Evolutionary conservation across 2,329 filamentous ascomycete genomes (phyloP).

Genomic region (Monilinia vaccinii-corymbosi): DNA sequence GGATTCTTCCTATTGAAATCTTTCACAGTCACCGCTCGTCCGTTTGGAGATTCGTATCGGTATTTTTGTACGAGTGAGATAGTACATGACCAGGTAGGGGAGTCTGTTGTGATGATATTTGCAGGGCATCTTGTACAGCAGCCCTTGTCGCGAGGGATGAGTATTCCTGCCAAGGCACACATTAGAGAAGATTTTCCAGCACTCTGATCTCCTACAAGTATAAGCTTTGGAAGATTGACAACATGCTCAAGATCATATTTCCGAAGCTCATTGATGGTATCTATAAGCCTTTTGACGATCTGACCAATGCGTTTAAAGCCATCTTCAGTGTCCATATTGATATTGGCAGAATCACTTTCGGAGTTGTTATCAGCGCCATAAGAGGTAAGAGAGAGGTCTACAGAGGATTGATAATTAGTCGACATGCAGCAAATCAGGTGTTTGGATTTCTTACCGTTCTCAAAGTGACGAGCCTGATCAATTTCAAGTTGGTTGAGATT

Average conservation of each 20-base stretch:
- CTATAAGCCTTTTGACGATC: slow-evolving; percentile 33
- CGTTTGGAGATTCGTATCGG: slow-evolving; percentile 33
- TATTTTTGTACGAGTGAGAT: slow-evolving; percentile 62
- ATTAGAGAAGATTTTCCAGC: slow-evolving; percentile 68
- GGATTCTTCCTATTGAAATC: slow-evolving; percentile 29
- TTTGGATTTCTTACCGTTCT: too few species aligned
- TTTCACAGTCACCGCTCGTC: neutral
- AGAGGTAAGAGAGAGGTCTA: too few species aligned
- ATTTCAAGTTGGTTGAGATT: too few species aligned
- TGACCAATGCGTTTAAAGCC: too few species aligned
- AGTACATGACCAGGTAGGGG: slow-evolving; percentile 56
- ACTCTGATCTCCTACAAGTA: slow-evolving; percentile 77
- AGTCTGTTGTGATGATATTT: slow-evolving; percentile 57
- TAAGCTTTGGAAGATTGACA: slow-evolving; percentile 62
- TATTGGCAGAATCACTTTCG: too few species aligned
- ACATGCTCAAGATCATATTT: slow-evolving; percentile 64
- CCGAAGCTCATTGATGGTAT: slow-evolving; percentile 59
- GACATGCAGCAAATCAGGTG: too few species aligned
- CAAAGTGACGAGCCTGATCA: neutral
- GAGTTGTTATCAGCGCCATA: too few species aligned
- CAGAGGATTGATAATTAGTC: too few species aligned
- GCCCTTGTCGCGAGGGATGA: slow-evolving; percentile 39
- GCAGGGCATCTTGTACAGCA: slow-evolving; percentile 76
- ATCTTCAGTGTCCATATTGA: too few species aligned
- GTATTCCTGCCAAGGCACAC: too few species aligned